Evolutionary conservation across 352 stramenopile genomes (phyloP), one percentile per base, ranked within the genome.

Genomic region (Globisporangium camurandrum): DNA sequence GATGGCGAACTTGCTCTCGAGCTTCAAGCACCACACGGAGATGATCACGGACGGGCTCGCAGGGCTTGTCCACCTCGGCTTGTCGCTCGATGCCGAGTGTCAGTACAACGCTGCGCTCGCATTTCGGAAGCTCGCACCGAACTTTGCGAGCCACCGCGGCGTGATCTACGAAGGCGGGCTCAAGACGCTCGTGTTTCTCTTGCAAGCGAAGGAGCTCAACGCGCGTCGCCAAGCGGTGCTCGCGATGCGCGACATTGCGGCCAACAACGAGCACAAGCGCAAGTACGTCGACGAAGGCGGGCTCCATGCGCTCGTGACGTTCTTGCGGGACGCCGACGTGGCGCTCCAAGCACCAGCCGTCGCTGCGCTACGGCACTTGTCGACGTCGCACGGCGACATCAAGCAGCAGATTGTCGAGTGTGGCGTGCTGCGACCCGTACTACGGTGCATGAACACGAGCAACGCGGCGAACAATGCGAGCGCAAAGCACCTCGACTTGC

Each of bases 1-100:
- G 30, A 87, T 97, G 39, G 84, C 93, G 4, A 99, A 99, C 62
- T 46, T 98, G 36, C 73, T 99, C 31, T 97, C 88, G 27, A 96
- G 78, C 33, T 93, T 94, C 54, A 69, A 96, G 30, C 76, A 97
- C 46, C 95, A 98, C 63, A 67, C 69, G 0, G 73, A 88, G 31
- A 90, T 98, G 57, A 94, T 98, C 51, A 57, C 79, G 7, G 77
- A 96, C 47, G 95, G 91, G 1, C 68, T 98, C 10, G 67, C 75
- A 1, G 89, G 90, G 1, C 71, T 98, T 14, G 83, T 98, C 37
- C 72, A 84, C 49, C 70, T 98, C n/a, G 91, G 86, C 6, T 61
- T 92, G 8, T 93, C 73, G 37, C 62, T 89, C 23, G 95, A 98
- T 53, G 47, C 71, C 17, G 92, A 98, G 65, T 98, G 93, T 53